Conservation (phyloP, 1,139 yeast genomes). For the Yamadazyma jaroonii region DNA sequence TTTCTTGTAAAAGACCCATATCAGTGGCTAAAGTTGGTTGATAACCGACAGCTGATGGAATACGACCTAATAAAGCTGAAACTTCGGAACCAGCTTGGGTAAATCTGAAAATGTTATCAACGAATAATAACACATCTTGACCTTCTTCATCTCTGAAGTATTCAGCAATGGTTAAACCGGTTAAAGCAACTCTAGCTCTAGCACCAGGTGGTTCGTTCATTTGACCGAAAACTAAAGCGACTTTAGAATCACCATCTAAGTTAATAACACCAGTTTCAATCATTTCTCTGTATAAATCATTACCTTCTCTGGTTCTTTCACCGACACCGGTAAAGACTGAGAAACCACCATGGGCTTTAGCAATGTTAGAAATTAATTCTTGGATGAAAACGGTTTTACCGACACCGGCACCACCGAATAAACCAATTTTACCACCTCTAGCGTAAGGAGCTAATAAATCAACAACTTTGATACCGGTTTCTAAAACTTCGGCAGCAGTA, state of each 20-base stretch:
- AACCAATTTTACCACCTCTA: constrained; percentile 99
- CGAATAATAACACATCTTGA: constrained; percentile 99
- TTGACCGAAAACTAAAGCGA: constrained; percentile 99
- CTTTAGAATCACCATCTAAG: constrained; percentile 99
- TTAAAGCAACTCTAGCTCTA: constrained; percentile 99
- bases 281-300: constrained; percentile 99
- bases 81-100: constrained; percentile 99
- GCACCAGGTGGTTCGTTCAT: constrained; percentile 99
- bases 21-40: constrained; percentile 99
- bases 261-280: constrained; percentile 99
- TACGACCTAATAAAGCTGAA: constrained; percentile 99
- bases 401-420: constrained; percentile 99
- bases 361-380: constrained; percentile 99
- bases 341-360: constrained; percentile 99
- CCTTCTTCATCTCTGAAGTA: constrained; percentile 99
- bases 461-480: constrained; percentile 99
- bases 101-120: constrained; percentile 99
- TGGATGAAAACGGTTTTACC: constrained; percentile 99
- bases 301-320: constrained; percentile 99
- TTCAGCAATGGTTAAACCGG: constrained; percentile 99
- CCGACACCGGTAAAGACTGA: constrained; percentile 99
- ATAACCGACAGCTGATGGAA: constrained; percentile 99
- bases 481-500: constrained; percentile 95
- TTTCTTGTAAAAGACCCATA: constrained; percentile 99
- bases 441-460: constrained; percentile 99